Percentiles rank a stretch among this genome's conserved stretches.
phyloP scores from a whole-genome alignment of 2,329 filamentous ascomycete species.

The Myriosclerotinia curreyana region DNA sequence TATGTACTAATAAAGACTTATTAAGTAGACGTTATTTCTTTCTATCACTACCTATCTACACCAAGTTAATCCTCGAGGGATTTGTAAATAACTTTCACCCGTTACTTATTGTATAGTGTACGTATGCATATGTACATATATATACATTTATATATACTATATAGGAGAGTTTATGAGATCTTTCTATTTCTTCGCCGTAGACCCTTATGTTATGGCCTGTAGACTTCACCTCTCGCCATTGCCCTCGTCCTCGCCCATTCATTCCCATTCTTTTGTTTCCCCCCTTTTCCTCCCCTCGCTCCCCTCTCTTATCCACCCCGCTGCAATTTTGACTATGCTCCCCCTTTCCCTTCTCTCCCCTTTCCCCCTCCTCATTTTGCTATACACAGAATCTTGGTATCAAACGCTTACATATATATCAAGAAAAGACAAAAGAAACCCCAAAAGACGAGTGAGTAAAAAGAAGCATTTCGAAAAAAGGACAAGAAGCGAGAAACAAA shows the following conservation, averaged over 20 bases:
- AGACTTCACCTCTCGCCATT: too few species aligned
- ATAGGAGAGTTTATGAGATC: background rate
- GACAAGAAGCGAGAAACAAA: background rate
- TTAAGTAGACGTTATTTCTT: too few species aligned
- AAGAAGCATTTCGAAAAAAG: background rate
- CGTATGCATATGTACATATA: background rate
- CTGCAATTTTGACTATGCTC: background rate
- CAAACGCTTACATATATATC: slow-evolving; percentile 5
- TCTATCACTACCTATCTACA: too few species aligned
- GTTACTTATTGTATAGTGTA: too few species aligned
- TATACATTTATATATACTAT: background rate
- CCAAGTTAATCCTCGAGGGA: too few species aligned
- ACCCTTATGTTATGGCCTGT: background rate
- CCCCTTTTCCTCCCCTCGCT: too few species aligned
- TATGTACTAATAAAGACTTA: too few species aligned
- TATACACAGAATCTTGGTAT: slow-evolving; percentile 16
- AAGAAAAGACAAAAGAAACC: background rate
- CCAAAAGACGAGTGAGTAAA: background rate
- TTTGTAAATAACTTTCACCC: too few species aligned
- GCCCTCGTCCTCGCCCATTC: too few species aligned
- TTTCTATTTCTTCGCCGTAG: background rate
- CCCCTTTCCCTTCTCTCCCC: background rate
- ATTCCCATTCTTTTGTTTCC: background rate
- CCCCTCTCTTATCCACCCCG: background rate
- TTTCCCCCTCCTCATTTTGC: background rate